Evolutionary conservation across 148 eudicot species (phyloP).

Genomic region (Persicaria maculosa): DNA sequence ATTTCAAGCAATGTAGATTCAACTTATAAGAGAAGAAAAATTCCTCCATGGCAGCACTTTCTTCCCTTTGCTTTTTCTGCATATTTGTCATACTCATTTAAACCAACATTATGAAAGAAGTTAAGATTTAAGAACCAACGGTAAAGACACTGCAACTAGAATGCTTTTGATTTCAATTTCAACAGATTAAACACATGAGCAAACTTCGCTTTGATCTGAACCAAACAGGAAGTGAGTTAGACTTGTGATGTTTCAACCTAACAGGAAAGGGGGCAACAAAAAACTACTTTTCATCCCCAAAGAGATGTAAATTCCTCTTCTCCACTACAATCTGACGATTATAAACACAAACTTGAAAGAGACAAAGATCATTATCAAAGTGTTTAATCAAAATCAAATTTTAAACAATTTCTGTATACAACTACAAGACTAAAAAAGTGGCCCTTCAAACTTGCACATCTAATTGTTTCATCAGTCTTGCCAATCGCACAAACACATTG

Average conservation of each 20-base stretch:
- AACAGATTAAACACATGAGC: neutral
- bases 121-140: neutral
- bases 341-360: neutral
- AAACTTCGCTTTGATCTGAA: neutral
- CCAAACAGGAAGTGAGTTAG: neutral
- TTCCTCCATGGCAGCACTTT: conserved; percentile 68
- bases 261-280: neutral
- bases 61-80: conserved; percentile 60
- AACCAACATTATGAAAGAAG: neutral
- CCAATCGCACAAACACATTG: too few species aligned
- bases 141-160: neutral
- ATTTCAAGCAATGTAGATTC: too few species aligned
- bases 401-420: neutral
- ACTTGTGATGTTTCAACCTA: neutral
- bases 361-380: neutral
- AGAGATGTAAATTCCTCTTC: too few species aligned
- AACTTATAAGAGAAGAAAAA: conserved; percentile 31
- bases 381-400: neutral
- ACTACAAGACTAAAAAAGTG: neutral
- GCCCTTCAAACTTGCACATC: neutral
- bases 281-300: neutral
- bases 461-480: too few species aligned
- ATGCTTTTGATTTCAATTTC: neutral
- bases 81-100: conserved; percentile 13
- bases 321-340: too few species aligned